Evolutionary conservation across 2,329 filamentous ascomycete species (phyloP), one percentile per base, ranked within the genome.

Genomic region (Aspergillus pseudonomiae): DNA sequence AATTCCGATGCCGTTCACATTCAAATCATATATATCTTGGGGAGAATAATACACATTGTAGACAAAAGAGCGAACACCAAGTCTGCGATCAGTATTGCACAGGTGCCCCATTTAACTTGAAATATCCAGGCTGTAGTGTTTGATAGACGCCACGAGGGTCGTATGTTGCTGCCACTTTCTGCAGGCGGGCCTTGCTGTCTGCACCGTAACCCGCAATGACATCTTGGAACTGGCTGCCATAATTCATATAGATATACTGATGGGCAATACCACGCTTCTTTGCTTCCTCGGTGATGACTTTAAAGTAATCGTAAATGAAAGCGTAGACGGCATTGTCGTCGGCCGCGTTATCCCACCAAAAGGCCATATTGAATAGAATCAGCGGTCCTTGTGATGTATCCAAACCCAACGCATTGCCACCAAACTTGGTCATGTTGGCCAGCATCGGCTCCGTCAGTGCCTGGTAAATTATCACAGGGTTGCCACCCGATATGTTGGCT

Each of bases 211-310:
- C 76, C 5, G 70, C 62, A 45, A 84, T 68, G 1, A 79, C 75
- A 64, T 79, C 75, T 67, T 84, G 80, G 61, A 73, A 79, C 69
- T 75, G 73, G 59, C 74, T 75, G 7, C 81, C 82, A 63, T 84
- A 83, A 67, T 83, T 84, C 77, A 83, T 79, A 66, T 83, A 84
- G 28, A 81, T 43, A 4, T 46, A 53, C 16, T 34, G 14, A 32
- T 32, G 26, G 16, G 50, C 50, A 34, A 53, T 34, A 3, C 50
- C 50, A 26, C 50, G 61, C 26, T 70, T 60, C 56, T 73, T 57
- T 6, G 64, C 56, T 19, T 62, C 59, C 7, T 36, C 55, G 6
- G 63, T 58, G 12, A 65, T 43, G 0, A 24, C 54, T 7, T 57
- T 24, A 10, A 52, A 67, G 63, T 79, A 70, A 9, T 19, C 32